phyloP scores from a whole-genome alignment of 306 rosid species.

The Pyrus pyrifolia region DNA sequence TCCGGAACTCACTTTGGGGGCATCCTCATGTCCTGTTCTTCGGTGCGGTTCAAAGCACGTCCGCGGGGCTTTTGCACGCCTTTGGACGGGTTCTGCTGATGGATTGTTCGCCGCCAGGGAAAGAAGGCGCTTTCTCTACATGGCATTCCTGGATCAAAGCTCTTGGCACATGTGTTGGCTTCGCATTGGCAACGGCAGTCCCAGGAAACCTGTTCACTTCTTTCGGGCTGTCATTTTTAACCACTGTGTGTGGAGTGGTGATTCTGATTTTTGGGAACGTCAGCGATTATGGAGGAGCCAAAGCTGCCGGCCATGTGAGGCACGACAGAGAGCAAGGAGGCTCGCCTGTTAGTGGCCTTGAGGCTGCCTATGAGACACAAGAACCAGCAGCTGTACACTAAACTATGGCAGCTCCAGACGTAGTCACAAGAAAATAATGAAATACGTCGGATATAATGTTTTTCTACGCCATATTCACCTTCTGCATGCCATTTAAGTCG shows the following conservation, averaged over 20 bases:
- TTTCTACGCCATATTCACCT: no score
- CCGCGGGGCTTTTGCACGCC: conserved; percentile 56
- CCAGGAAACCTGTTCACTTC: conserved; percentile 34
- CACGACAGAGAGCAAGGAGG: conserved; percentile 22
- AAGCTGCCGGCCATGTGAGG: conserved; percentile 58
- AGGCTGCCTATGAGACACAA: not conserved
- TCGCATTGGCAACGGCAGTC: conserved; percentile 38
- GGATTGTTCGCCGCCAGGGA: conserved; percentile 66
- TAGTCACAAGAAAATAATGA: no score
- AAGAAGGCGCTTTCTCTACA: conserved; percentile 67
- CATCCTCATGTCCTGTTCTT: conserved; percentile 32
- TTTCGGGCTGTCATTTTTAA: conserved; percentile 49
- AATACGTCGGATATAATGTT: no score
- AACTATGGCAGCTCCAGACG: no score
- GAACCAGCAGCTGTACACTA: not conserved
- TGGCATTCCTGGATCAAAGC: conserved; percentile 64
- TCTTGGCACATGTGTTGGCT: conserved; percentile 51
- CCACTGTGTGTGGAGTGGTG: conserved; percentile 40
- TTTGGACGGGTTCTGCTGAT: conserved; percentile 53
- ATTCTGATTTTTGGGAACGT: conserved; percentile 55
- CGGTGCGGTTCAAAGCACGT: conserved; percentile 48
- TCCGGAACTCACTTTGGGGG: conserved; percentile 33
- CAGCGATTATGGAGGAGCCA: conserved; percentile 65
- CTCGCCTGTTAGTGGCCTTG: conserved; percentile 30
- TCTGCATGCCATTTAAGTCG: no score